A percentile compares a stretch with the other conserved stretches of the same genome.
Conservation (phyloP, 371 early-diverging fungal species). For the Rhizoclosmatium hyalinum region DNA sequence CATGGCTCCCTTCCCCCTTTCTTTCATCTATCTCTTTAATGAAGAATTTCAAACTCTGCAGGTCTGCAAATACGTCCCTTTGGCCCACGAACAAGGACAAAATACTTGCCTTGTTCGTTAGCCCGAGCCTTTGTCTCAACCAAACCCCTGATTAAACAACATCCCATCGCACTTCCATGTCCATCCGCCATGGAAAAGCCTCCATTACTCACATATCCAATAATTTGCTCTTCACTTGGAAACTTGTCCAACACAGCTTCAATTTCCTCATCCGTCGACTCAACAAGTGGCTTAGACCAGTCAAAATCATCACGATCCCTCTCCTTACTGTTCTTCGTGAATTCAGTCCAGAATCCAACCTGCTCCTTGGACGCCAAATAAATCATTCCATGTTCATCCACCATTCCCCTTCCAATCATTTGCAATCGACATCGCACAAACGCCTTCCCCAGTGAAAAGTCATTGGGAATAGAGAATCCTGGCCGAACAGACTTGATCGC, state of each 20-base stretch:
- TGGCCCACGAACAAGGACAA: conserved; percentile 63
- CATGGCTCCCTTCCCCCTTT: too few relatives aligned
- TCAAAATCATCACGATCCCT: conserved; percentile 12
- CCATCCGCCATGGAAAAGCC: conserved; percentile 73
- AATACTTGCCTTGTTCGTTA: background rate
- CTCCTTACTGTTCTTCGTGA: background rate
- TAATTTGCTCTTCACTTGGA: conserved; percentile 43
- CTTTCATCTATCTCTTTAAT: background rate
- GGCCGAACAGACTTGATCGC: conserved; percentile 6
- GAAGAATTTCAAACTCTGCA: conserved; percentile 53
- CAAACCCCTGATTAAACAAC: conserved; percentile 52
- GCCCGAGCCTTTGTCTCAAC: conserved; percentile 45
- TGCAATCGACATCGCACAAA: conserved; percentile 59
- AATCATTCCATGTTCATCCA: conserved; percentile 58
- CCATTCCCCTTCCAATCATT: conserved; percentile 59
- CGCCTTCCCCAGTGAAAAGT: conserved; percentile 15
- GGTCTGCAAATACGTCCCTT: conserved; percentile 58
- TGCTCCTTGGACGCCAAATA: conserved; percentile 50
- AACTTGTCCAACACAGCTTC: conserved; percentile 31
- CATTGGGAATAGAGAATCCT: background rate
- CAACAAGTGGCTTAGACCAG: conserved; percentile 15
- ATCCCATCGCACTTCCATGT: conserved; percentile 65
- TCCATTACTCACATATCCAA: conserved; percentile 79
- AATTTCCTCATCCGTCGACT: background rate
- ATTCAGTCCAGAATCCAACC: conserved; percentile 38